Base-by-base conservation (phyloP, 768 basidiomycete genomes). In the Boletellus ananiceps region DNA sequence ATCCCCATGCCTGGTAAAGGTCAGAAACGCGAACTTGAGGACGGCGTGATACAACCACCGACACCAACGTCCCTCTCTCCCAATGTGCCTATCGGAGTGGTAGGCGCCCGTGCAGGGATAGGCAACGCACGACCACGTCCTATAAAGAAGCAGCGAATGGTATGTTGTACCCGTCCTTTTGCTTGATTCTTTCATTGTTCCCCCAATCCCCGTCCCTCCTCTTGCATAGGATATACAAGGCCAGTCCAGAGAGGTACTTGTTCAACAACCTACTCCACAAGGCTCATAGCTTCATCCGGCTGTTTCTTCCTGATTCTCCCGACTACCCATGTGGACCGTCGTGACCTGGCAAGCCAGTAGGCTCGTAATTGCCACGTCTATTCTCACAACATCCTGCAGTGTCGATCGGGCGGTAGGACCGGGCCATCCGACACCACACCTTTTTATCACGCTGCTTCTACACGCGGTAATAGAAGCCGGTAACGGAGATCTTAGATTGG, bases 241-340 rank as follows among this genome's bases (percentile, higher is more conserved):
- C n/a, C 82, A 83, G 52, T 73, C 79, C 35, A 71, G 81, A 60
- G 79, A 82, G 55, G 72, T 80, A 41, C 77, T 81, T 46, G 73
- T 85, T 34, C 83, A 86, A 55, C 86, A 84, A 59, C 82, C 84
- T 32, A 87, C 86, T 19, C 86, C 86, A 13, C 85, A 86, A 59
- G 83, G 83, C 32, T 79, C 81, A 62, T 84, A 57, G 29, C 48
- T 49, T 13, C 23, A 8, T 43, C 38, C 16, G 34, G 25, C 8
- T 44, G 27, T 34, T 52, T 44, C 19, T n/a, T 23, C 25, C 40
- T 39, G 51, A 31, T 48, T 40, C 48, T 8, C 25, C 27, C 43
- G 49, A 41, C 37, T 44, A 44, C 44, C 47, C 47, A 39, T 42
- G 19, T 46, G 52, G 51, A 49, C 32, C 21, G 32, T 48, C 47